Percentiles rank a stretch among this genome's conserved stretches.
phyloP scores from a whole-genome alignment of 768 basidiomycete genomes.

The Cubamyces lactineus region DNA sequence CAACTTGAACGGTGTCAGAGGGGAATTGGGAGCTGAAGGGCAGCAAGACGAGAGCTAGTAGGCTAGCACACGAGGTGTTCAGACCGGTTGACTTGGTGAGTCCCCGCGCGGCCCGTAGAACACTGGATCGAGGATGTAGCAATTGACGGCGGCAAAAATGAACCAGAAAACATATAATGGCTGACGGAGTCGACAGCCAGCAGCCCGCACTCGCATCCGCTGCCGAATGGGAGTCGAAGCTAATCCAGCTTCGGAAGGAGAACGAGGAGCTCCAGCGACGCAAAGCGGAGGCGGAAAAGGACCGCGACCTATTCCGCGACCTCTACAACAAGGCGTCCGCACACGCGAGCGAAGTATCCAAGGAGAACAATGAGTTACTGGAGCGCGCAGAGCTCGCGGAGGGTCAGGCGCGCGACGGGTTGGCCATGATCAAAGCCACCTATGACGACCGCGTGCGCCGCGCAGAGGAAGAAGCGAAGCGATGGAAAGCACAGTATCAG shows the following conservation, averaged over 20 bases:
- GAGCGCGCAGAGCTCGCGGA: slow-evolving; percentile 37
- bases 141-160: no score
- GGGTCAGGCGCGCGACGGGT: slow-evolving; percentile 56
- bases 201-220: neutral
- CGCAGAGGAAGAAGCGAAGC: slow-evolving; percentile 50
- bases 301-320: slow-evolving; percentile 35
- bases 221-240: slow-evolving; percentile 22
- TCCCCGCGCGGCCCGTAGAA: no score
- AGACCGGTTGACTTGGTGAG: no score
- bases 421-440: slow-evolving; percentile 51
- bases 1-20: no score
- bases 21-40: no score
- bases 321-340: slow-evolving; percentile 34
- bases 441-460: slow-evolving; percentile 53
- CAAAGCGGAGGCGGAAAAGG: slow-evolving; percentile 33
- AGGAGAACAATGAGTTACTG: slow-evolving; percentile 34
- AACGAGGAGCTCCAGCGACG: slow-evolving; percentile 34
- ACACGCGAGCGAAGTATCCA: slow-evolving; percentile 30
- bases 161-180: no score
- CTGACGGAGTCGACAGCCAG: neutral
- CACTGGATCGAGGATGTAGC: no score
- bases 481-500: slow-evolving; percentile 47
- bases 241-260: slow-evolving; percentile 30
- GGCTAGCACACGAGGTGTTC: no score
- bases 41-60: no score